phyloP scores from a whole-genome alignment of 2,329 filamentous ascomycete species.

The Ophiostoma piceae region DNA sequence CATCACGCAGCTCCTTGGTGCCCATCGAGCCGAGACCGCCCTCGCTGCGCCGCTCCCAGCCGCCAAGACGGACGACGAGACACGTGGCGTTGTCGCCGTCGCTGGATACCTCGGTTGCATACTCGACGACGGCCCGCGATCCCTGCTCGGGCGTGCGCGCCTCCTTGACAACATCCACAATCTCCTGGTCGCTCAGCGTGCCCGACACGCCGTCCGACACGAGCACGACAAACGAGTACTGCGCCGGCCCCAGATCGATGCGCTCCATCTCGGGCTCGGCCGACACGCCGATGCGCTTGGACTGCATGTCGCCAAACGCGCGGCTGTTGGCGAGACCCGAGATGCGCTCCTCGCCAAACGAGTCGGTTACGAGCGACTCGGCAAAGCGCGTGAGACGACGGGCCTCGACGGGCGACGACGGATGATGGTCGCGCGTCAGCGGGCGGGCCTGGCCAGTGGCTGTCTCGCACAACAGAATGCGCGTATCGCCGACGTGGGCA shows the following conservation, averaged over 20 bases:
- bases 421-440: conserved; percentile 87
- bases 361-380: conserved; percentile 82
- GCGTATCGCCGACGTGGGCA: conserved; percentile 89
- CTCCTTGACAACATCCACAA: conserved; percentile 94
- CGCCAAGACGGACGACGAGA: conserved; percentile 60
- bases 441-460: conserved; percentile 73
- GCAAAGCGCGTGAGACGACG: conserved; percentile 72
- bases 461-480: conserved; percentile 84
- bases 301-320: conserved; percentile 85
- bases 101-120: conserved; percentile 76
- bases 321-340: conserved; percentile 89
- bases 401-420: conserved; percentile 77
- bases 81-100: conserved; percentile 66
- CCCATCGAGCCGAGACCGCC: conserved; percentile 84
- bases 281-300: conserved; percentile 87
- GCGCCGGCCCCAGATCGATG: conserved; percentile 71
- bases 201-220: conserved; percentile 86
- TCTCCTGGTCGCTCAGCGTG: conserved; percentile 83
- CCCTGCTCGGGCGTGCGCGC: conserved; percentile 85
- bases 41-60: conserved; percentile 69
- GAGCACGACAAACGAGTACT: conserved; percentile 85
- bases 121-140: conserved; percentile 70
- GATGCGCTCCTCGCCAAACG: conserved; percentile 95
- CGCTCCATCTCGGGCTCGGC: conserved; percentile 86
- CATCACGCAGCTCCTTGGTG: conserved; percentile 87